Conservation (phyloP, 2,329 filamentous ascomycete species). For the Beauveria medogensis region DNA sequence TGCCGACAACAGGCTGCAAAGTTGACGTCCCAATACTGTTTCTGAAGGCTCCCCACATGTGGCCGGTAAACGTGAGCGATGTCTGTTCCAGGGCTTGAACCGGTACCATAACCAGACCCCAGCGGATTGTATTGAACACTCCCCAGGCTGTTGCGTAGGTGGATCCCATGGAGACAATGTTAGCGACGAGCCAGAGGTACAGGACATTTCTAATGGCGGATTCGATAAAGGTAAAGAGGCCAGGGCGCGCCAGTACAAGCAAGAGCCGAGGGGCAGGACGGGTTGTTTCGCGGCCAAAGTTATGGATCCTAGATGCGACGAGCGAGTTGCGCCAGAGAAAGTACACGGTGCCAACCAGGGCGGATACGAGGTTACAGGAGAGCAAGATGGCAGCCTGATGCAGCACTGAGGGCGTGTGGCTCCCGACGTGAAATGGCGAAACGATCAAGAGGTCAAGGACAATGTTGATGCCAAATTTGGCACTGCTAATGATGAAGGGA, state of each 20-base stretch:
- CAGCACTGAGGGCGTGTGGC: conserved; percentile 48
- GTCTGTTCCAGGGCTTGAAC: conserved; percentile 60
- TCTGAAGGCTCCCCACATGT: conserved; percentile 53
- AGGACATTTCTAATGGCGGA: conserved; percentile 60
- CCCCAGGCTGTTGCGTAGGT: conserved; percentile 67
- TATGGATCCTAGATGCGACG: background rate
- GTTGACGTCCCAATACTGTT: conserved; percentile 18
- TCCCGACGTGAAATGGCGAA: conserved; percentile 54
- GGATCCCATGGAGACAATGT: conserved; percentile 53
- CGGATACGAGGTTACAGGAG: conserved; percentile 49
- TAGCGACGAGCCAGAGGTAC: conserved; percentile 62
- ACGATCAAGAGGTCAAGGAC: conserved; percentile 58
- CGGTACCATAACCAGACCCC: conserved; percentile 68
- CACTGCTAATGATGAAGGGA: conserved; percentile 54
- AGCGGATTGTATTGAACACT: conserved; percentile 65
- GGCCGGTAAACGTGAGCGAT: conserved; percentile 56
- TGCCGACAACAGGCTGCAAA: conserved; percentile 14
- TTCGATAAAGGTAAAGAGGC: conserved; percentile 51
- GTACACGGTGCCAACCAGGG: conserved; percentile 49
- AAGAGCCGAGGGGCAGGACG: conserved; percentile 37
- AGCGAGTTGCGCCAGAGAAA: conserved; percentile 35
- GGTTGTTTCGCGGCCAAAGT: conserved; percentile 5
- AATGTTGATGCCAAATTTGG: conserved; percentile 60
- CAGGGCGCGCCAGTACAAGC: conserved; percentile 45
- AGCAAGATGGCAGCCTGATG: conserved; percentile 57